phyloP scores from a whole-genome alignment of 441 rosid genomes.

The Manihot esculenta region DNA sequence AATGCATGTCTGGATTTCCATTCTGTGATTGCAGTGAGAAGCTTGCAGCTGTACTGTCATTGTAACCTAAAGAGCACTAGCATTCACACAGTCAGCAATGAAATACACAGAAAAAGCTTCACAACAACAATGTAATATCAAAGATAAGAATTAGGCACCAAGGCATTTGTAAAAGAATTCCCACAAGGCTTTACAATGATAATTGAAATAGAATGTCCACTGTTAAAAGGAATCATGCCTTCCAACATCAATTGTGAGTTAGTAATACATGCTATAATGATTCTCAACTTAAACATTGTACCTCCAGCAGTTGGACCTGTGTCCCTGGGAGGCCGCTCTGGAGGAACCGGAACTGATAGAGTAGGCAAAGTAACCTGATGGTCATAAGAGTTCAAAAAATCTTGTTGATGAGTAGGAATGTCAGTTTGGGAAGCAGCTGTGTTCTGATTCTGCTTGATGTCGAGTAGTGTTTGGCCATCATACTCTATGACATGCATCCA shows the following conservation, averaged over 20 bases:
- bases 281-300: constrained; percentile 26
- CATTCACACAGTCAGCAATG: constrained; percentile 9
- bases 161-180: background rate
- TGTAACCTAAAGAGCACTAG: constrained; percentile 49
- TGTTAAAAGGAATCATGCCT: background rate
- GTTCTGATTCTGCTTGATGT: constrained; percentile 48
- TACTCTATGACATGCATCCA: constrained; percentile 94
- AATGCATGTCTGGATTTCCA: constrained; percentile 42
- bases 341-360: constrained; percentile 45
- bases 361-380: constrained; percentile 44
- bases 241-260: background rate
- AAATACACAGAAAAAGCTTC: constrained; percentile 5
- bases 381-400: constrained; percentile 45
- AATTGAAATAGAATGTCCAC: background rate
- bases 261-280: background rate
- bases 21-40: constrained; percentile 52
- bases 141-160: constrained; percentile 5
- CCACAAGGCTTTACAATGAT: background rate
- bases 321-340: constrained; percentile 56
- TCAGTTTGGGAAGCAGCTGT: constrained; percentile 36
- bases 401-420: constrained; percentile 32
- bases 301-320: constrained; percentile 64
- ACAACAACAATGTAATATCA: background rate
- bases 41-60: constrained; percentile 38
- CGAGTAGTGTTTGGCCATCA: constrained; percentile 76